Evolutionary conservation across 2,329 filamentous ascomycete genomes (phyloP), one percentile per base, ranked within the genome.

Genomic region (Sporothrix curviconia): DNA sequence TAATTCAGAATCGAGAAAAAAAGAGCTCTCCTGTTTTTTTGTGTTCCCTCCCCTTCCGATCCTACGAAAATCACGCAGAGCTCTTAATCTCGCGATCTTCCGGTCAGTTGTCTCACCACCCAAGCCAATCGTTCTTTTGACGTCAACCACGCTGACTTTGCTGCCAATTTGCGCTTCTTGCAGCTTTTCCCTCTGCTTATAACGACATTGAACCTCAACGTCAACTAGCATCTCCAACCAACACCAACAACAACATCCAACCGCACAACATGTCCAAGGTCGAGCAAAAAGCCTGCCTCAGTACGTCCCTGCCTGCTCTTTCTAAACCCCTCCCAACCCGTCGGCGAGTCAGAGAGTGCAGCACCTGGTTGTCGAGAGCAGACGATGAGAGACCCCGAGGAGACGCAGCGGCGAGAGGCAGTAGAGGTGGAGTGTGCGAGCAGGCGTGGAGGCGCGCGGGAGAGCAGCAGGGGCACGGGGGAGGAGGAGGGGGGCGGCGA

Each of bases 221-320:
- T 30, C 19, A 30, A 42, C 11, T 4, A 40, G 4, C 25, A 43
- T n/a, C n/a, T 7, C 25, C 17, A 19, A 24, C n/a, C 22, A 17
- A 46, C 22, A 44, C 19, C n/a, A 43, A 19, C 36, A 36, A 25
- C 32, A 37, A 37, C 11, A 30, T 17, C 25, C 7, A 56, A 36
- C 17, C 25, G 42, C 69, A 71, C 66, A 66, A 80, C n/a, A n/a
- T 79, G 76, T 74, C 78, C 70, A 76, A 76, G 67, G 76, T 79
- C 67, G 77, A 79, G 63, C 80, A 83, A 56, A 83, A 83, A 71
- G 80, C 80, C 67, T 83, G 80, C 72, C 77, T 83, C 70, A 83
- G 79, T 82, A 81, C 71, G 79, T 81, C n/a, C 62, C 62, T 67
- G 67, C 65, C 63, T 28, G 50, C 46, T 40, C 47, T 58, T 17